Evolutionary conservation across 192 early-diverging fungal genomes (phyloP), one percentile per base, ranked within the genome.

Genomic region (Linnemannia exigua): DNA sequence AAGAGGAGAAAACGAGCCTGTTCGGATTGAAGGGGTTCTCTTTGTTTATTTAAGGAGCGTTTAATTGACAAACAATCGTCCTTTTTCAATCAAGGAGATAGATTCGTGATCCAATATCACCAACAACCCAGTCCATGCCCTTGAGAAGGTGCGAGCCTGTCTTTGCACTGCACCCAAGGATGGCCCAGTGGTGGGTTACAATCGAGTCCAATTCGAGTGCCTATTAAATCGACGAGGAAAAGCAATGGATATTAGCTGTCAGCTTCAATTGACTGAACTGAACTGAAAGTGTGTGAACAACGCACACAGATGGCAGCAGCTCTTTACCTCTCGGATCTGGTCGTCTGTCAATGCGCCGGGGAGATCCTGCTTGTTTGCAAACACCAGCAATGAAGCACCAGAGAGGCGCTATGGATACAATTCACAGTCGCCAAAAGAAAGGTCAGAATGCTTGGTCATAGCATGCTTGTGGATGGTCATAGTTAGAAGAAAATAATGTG

Each of bases 311-410:
- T 31, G 20, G 68, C 19, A 22, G 51, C 15, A 8, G 28, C 58
- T 33, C 41, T 61, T 70, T 82, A 95, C 95, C 83, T 95, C 80
- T 38, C 89, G 89, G 31, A 99, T 95, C 48, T 98, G 92, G 36
- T 92, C 87, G 38, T 90, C 89, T 22, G 89, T 87, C 61, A 97
- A 79, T 9, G 99, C 97, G 9, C 95, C 94, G 2, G 94, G 91
- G 22, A 99, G 91, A 89, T 99, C 99, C 81, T 99, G 98, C 88
- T 99, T 99, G 79, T 99, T 99, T 19, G 97, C 98, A 90, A 98
- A 96, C 8, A 99, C 95, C 70, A 99, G 81, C 31, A 99, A 81
- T 0, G 97, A 95, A 0, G 98, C 98, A 5, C 99, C 99, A 0
- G 97, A 95, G 47, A 99, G 90, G 58, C 96, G 89, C 91, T 96